Evolutionary conservation across 768 basidiomycete species (phyloP).

Genomic region (Boletus bicolor): DNA sequence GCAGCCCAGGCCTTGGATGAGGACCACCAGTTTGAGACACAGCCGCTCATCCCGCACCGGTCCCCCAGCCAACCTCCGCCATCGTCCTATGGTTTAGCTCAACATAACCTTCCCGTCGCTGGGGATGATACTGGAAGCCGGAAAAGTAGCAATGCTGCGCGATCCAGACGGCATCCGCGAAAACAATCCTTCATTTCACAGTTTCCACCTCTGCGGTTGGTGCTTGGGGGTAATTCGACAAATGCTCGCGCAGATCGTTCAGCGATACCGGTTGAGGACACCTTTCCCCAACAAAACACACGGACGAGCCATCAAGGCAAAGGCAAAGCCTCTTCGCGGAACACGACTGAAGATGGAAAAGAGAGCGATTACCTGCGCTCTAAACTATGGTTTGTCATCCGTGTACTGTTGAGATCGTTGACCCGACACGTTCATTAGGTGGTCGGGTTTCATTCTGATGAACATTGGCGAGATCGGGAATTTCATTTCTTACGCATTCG

Average conservation of each 20-base stretch:
- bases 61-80: conserved; percentile 19
- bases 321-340: conserved; percentile 14
- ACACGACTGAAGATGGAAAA: conserved; percentile 35
- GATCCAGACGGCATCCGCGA: conserved; percentile 20
- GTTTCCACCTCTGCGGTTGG: conserved; percentile 31
- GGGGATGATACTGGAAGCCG: conserved; percentile 29
- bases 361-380: conserved; percentile 81
- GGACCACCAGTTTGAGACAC: conserved; percentile 20
- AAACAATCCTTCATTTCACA: conserved; percentile 35
- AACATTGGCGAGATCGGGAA: conserved; percentile 89
- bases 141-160: conserved; percentile 22
- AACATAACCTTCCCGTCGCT: conserved; percentile 1
- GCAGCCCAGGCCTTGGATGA: conserved; percentile 9
- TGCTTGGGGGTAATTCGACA: conserved; percentile 3
- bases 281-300: conserved; percentile 25
- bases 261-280: conserved; percentile 39
- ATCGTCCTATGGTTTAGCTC: conserved; percentile 17
- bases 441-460: conserved; percentile 86
- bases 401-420: not conserved
- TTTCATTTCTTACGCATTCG: conserved; percentile 87
- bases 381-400: conserved; percentile 65
- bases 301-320: conserved; percentile 5
- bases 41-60: conserved; percentile 29
- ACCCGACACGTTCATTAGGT: conserved; percentile 48
- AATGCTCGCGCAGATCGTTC: not conserved